A percentile compares a stretch with the other conserved stretches of the same genome.
Conservation (phyloP, 345 rosid genomes). For the Syzygium jambos region DNA sequence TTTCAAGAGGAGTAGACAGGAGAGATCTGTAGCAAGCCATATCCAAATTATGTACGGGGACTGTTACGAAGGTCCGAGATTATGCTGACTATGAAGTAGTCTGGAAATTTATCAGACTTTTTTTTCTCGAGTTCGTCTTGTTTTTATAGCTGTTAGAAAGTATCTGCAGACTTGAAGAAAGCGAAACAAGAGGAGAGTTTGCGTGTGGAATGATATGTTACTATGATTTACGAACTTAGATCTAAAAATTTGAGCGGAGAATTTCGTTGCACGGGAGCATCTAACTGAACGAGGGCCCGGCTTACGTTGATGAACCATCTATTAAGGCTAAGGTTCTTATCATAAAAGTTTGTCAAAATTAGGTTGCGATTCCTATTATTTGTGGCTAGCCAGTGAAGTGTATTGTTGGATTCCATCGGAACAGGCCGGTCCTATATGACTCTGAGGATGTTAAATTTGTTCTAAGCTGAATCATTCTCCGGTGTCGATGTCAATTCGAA, state of each 20-base stretch:
- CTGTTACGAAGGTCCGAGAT: neutral
- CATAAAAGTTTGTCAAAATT: neutral
- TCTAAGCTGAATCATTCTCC: neutral
- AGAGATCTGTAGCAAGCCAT: neutral
- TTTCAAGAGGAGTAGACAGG: neutral
- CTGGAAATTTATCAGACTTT: neutral
- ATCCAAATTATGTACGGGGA: neutral
- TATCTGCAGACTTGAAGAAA: neutral
- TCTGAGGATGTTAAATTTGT: neutral
- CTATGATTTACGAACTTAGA: neutral
- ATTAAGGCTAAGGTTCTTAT: neutral
- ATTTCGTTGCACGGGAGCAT: neutral
- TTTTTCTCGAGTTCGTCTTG: neutral
- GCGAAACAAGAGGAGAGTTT: neutral
- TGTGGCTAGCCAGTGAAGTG: neutral
- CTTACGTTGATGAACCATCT: neutral
- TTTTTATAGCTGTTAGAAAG: neutral
- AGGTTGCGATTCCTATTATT: neutral
- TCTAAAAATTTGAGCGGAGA: neutral
- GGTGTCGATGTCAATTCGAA: neutral
- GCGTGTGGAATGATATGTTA: neutral
- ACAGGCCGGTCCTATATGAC: neutral
- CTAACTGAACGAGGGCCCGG: neutral
- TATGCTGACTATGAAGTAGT: neutral
- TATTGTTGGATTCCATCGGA: neutral